phyloP scores from a whole-genome alignment of 805 yeast species.

The Hanseniaspora guilliermondii region DNA sequence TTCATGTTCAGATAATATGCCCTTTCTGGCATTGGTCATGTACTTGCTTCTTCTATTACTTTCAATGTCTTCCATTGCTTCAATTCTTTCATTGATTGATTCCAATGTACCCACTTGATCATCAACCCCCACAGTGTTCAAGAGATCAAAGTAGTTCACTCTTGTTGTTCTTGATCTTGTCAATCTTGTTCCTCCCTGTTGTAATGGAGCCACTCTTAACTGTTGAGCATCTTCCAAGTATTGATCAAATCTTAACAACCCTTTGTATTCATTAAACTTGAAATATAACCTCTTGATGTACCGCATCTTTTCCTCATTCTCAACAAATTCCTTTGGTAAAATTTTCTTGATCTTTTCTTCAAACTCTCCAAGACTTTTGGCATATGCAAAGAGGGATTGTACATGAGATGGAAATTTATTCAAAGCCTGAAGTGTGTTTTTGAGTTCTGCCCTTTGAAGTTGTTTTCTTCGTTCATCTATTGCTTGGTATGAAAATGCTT shows the following conservation, averaged over 20 bases:
- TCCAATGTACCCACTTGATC: not conserved
- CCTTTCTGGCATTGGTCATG: not conserved
- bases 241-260: not conserved
- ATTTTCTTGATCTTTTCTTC: not conserved
- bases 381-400: not conserved
- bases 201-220: not conserved
- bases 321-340: not conserved
- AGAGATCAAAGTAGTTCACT: not conserved
- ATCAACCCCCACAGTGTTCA: not conserved
- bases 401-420: conserved; percentile 5
- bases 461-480: not conserved
- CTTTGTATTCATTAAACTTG: not conserved
- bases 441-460: not conserved
- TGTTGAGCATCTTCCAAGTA: not conserved
- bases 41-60: not conserved
- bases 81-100: not conserved
- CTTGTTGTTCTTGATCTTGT: not conserved
- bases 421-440: not conserved
- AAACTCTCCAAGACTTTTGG: not conserved
- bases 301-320: not conserved
- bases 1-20: not conserved
- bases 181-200: not conserved
- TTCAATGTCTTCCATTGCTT: not conserved
- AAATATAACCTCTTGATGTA: conserved; percentile 8
- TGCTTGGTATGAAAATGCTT: not conserved